These are phyloP conservation scores for Rhizophora mangle DNA, from an alignment of 345 rosid species.

Conservation along the genomic window DNA sequence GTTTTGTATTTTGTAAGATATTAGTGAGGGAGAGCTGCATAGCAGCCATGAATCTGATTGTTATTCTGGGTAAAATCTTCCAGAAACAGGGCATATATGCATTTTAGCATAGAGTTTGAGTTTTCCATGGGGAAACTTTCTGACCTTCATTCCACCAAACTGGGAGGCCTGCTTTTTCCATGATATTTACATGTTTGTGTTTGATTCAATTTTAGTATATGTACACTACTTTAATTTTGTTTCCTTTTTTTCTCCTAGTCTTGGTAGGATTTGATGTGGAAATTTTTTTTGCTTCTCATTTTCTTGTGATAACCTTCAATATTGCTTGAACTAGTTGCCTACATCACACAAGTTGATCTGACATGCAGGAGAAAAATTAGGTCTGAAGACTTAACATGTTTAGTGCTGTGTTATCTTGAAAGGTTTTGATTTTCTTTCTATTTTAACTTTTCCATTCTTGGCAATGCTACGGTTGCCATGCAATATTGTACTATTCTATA, in stretches of 20 bases:
- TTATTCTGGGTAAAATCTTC: background rate
- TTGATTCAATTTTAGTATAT: background rate
- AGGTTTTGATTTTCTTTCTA: conserved; percentile 21
- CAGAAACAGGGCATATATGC: background rate
- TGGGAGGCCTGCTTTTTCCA: too few relatives aligned
- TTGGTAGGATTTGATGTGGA: too few relatives aligned
- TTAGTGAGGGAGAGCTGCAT: background rate
- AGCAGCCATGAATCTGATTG: background rate
- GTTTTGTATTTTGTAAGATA: background rate
- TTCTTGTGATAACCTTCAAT: background rate
- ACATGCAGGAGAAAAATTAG: conserved; percentile 47
- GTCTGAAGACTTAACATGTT: conserved; percentile 26
- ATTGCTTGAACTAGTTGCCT: background rate
- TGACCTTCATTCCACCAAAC: background rate
- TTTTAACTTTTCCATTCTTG: background rate
- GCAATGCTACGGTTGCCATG: conserved; percentile 14
- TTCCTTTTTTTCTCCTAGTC: too few relatives aligned
- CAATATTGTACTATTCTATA: conserved; percentile 4
- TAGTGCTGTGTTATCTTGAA: background rate
- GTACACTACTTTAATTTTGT: too few relatives aligned
- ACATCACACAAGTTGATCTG: background rate
- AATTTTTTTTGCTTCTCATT: too few relatives aligned
- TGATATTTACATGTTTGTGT: background rate
- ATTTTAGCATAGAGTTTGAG: background rate
- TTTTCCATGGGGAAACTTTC: background rate